Percentiles rank a stretch among this genome's conserved stretches.
These are phyloP conservation scores for Penicillium sp. DNA, from an alignment of 2,329 filamentous ascomycete genomes.

Conservation along the genomic window DNA sequence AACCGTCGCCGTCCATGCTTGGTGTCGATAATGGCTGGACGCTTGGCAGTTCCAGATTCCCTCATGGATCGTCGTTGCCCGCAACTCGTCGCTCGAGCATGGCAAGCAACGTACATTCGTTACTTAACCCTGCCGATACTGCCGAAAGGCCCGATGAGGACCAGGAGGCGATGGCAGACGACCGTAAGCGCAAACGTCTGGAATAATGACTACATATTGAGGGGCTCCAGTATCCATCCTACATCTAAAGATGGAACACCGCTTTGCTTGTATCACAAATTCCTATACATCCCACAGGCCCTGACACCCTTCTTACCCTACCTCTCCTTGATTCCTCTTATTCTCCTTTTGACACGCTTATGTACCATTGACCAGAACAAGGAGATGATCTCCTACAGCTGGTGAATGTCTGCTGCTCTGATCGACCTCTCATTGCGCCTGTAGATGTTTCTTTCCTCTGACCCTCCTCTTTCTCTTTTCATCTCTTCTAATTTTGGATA, in stretches of 20 bases:
- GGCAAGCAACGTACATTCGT: slow-evolving; percentile 65
- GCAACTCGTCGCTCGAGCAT: slow-evolving; percentile 67
- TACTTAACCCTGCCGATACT: slow-evolving; percentile 66
- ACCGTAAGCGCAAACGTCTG: slow-evolving; percentile 60
- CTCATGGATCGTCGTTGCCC: slow-evolving; percentile 47
- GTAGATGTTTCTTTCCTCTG: slow-evolving; percentile 18
- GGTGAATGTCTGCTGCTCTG: slow-evolving; percentile 6
- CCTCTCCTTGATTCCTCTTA: background rate
- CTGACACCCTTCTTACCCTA: background rate
- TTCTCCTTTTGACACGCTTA: slow-evolving; percentile 14
- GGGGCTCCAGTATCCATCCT: background rate
- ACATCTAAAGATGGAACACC: background rate
- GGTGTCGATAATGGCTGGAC: slow-evolving; percentile 56
- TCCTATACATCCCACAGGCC: slow-evolving; percentile 3
- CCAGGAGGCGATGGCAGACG: slow-evolving; percentile 51
- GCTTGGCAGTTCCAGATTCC: slow-evolving; percentile 46
- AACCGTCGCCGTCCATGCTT: slow-evolving; percentile 49
- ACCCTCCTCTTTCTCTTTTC: slow-evolving; percentile 6
- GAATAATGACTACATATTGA: slow-evolving; percentile 34
- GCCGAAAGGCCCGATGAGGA: slow-evolving; percentile 64
- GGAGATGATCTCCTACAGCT: slow-evolving; percentile 7
- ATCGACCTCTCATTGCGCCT: slow-evolving; percentile 10
- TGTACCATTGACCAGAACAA: slow-evolving; percentile 13
- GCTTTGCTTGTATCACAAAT: background rate
- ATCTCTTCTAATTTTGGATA: slow-evolving; percentile 8